phyloP scores from a whole-genome alignment of 495 filamentous ascomycete genomes.

The Penicillium steckii region DNA sequence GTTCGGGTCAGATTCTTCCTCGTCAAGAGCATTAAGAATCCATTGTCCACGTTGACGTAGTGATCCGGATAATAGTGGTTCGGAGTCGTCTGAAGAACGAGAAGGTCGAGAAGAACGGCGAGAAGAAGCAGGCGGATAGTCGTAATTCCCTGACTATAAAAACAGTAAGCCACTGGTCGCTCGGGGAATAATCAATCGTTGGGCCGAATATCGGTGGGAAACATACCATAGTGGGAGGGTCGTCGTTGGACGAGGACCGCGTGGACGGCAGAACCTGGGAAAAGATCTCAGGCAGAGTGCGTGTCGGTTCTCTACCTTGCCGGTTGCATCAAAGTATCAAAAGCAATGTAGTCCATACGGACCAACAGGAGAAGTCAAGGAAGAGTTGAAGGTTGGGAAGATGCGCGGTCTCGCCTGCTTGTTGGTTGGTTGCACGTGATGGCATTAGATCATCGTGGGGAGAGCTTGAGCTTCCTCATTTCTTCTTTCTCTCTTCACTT shows the following conservation, averaged over 20 bases:
- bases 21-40: not conserved
- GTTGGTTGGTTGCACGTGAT: slow-evolving; percentile 18
- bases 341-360: not conserved
- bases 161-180: not conserved
- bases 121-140: slow-evolving; percentile 50
- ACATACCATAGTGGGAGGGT: slow-evolving; percentile 25
- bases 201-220: slow-evolving; percentile 6
- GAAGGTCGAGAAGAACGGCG: slow-evolving; percentile 34
- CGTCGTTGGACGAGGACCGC: slow-evolving; percentile 5
- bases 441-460: slow-evolving; percentile 31
- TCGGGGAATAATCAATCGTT: not conserved
- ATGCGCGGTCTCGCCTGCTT: slow-evolving; percentile 1
- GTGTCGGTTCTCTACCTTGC: too few species aligned
- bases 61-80: not conserved
- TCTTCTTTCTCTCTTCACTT: not conserved
- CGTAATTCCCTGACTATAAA: slow-evolving; percentile 58
- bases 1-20: not conserved
- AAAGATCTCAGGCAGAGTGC: not conserved
- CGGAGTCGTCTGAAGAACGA: slow-evolving; percentile 10
- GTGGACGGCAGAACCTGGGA: not conserved
- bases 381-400: slow-evolving; percentile 4
- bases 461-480: slow-evolving; percentile 12
- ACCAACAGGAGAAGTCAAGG: not conserved
- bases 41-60: not conserved
- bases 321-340: too few species aligned